Evolutionary conservation across 2,329 filamentous ascomycete genomes (phyloP), one percentile per base, ranked within the genome.

Genomic region (Cylindrodendrum hubeiense): DNA sequence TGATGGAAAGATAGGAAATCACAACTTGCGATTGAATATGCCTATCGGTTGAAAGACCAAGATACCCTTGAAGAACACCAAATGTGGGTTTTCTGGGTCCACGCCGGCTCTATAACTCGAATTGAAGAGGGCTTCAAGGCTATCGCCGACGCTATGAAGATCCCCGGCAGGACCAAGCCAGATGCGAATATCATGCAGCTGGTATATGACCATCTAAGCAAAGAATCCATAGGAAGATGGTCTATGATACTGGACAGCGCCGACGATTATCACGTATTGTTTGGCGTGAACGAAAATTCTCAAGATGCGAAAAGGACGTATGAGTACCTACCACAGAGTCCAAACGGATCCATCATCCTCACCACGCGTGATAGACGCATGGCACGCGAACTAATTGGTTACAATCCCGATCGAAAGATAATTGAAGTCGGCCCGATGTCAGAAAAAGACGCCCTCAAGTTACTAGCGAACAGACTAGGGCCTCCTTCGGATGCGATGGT

Each of bases 1-100:
- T n/a, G n/a, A n/a, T n/a, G n/a, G n/a, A n/a, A n/a, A n/a, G n/a
- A n/a, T n/a, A n/a, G n/a, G n/a, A n/a, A n/a, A n/a, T n/a, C n/a
- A n/a, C n/a, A n/a, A n/a, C n/a, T n/a, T n/a, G 76, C 77, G 22
- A 80, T 81, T 63, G 74, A 81, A 74, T 80, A 78, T 62, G 72
- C 73, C n/a, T 77, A 80, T 53, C 71, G 62, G 64, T n/a, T 63
- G 74, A 12, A 62, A 56, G 30, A 76, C 67, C 21, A 69, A 33
- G 12, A 33, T 6, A 7, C 30, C 30, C 30, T 12, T 71, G 3
- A 54, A 49, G 15, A 26, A 41, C 17, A 24, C 5, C 53, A 71
- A 17, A 78, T 70, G 41, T 80, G 72, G 75, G 70, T 80, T 44
- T 79, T 81, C 63, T 81, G 77, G 79, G 66, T 80, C 12, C 43